These are phyloP conservation scores for Phalaenopsis equestris DNA, from an alignment of 106 monocot genomes.

Conservation along the genomic window DNA sequence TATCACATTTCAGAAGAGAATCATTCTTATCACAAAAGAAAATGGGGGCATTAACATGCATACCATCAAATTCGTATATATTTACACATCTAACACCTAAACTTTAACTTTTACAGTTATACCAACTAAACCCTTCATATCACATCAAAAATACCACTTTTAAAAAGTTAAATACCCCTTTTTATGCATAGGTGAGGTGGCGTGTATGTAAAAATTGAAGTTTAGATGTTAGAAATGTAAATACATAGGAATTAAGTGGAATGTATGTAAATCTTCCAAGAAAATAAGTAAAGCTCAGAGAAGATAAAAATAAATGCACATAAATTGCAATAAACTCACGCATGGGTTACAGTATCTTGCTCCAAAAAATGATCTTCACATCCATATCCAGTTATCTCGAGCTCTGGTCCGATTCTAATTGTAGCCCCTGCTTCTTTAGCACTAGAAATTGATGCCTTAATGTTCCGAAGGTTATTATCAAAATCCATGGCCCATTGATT, in stretches of 20 bases:
- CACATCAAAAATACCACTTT: too few relatives aligned
- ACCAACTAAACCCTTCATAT: too few relatives aligned
- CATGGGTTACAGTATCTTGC: conserved; percentile 77
- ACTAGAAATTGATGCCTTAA: conserved; percentile 69
- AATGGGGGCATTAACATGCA: background rate
- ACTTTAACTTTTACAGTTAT: too few relatives aligned
- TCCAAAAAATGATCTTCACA: conserved; percentile 99
- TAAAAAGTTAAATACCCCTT: too few relatives aligned
- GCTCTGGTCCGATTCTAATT: conserved; percentile 85
- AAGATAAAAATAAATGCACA: background rate
- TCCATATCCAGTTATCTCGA: conserved; percentile 93
- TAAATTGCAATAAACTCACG: conserved; percentile 40
- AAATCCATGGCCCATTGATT: conserved; percentile 99
- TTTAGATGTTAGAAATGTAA: too few relatives aligned
- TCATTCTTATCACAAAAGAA: background rate
- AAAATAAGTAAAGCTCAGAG: background rate
- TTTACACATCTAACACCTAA: too few relatives aligned
- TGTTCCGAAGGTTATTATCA: conserved; percentile 71
- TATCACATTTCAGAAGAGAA: background rate
- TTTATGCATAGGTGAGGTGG: too few relatives aligned
- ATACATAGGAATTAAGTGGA: too few relatives aligned
- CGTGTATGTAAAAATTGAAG: too few relatives aligned
- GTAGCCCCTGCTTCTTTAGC: conserved; percentile 71
- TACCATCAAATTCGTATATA: too few relatives aligned
- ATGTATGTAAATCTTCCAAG: too few relatives aligned